Evolutionary conservation across 768 basidiomycete genomes (phyloP).

Genomic region (Baorangia bicolor): DNA sequence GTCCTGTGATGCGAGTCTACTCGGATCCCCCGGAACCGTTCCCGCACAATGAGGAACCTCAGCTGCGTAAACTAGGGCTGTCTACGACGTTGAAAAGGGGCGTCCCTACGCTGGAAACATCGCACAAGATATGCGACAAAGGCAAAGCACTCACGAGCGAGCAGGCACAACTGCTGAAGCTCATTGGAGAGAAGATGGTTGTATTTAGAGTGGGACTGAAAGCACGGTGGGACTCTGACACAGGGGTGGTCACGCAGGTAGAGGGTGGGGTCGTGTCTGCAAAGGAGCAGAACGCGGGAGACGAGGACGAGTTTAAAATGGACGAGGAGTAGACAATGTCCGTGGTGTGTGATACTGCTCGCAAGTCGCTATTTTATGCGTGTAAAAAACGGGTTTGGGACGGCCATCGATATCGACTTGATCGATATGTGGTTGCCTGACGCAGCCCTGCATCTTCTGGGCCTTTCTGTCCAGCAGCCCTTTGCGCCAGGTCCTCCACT

Average conservation of each 20-base stretch:
- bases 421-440: constrained; percentile 44
- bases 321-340: constrained; percentile 42
- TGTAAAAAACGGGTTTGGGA: neutral
- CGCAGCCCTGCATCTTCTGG: constrained; percentile 45
- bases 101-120: constrained; percentile 74
- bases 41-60: constrained; percentile 97
- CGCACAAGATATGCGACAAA: constrained; percentile 84
- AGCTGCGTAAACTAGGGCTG: constrained; percentile 89
- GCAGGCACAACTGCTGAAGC: constrained; percentile 90
- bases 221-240: constrained; percentile 69
- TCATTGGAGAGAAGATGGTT: constrained; percentile 89
- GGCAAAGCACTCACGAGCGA: constrained; percentile 80
- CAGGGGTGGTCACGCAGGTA: constrained; percentile 61
- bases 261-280: constrained; percentile 43
- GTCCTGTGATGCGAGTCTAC: constrained; percentile 80
- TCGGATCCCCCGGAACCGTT: constrained; percentile 86
- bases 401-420: constrained; percentile 4
- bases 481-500: constrained; percentile 27
- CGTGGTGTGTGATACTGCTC: neutral
- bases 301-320: constrained; percentile 47
- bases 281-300: constrained; percentile 35
- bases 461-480: constrained; percentile 55
- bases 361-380: neutral
- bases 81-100: constrained; percentile 83
- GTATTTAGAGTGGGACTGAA: constrained; percentile 72